Evolutionary conservation across 2,329 filamentous ascomycete genomes (phyloP).

Genomic region (Penicillium sp.): DNA sequence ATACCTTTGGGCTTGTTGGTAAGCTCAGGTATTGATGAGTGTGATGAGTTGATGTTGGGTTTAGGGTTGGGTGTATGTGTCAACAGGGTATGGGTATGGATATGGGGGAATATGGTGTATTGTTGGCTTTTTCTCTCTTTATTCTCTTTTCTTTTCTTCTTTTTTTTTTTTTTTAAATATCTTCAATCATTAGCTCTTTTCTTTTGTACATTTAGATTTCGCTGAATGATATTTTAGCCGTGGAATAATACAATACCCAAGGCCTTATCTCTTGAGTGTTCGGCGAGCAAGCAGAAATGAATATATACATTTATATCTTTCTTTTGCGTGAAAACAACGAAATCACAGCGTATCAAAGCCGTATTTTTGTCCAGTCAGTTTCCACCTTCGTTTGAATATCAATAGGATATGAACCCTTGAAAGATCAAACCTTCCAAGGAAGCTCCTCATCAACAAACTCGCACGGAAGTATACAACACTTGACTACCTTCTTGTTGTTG

Average conservation of each 20-base stretch:
- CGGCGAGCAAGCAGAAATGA: no score
- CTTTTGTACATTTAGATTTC: constrained; percentile 21
- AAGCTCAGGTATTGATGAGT: constrained; percentile 49
- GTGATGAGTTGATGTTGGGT: not conserved
- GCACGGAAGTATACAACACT: no score
- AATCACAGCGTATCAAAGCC: no score
- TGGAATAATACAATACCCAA: not conserved
- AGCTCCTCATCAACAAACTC: no score
- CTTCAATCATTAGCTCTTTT: constrained; percentile 15
- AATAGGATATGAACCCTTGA: no score
- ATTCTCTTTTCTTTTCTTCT: not conserved
- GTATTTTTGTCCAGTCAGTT: no score
- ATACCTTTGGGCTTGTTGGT: constrained; percentile 56
- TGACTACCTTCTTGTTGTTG: no score
- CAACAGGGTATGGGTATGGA: not conserved
- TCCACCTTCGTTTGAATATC: no score
- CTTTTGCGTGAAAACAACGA: no score
- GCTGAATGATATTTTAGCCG: constrained; percentile 2
- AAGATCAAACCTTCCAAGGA: no score
- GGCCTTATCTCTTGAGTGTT: no score
- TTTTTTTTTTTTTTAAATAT: constrained; percentile 11
- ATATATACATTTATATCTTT: no score
- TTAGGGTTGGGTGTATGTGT: not conserved
- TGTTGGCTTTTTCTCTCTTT: constrained; percentile 3
- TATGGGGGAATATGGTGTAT: constrained; percentile 9